Evolutionary conservation across 1,284 basidiomycete species (phyloP).

Genomic region (Cystobasidium pallidum): DNA sequence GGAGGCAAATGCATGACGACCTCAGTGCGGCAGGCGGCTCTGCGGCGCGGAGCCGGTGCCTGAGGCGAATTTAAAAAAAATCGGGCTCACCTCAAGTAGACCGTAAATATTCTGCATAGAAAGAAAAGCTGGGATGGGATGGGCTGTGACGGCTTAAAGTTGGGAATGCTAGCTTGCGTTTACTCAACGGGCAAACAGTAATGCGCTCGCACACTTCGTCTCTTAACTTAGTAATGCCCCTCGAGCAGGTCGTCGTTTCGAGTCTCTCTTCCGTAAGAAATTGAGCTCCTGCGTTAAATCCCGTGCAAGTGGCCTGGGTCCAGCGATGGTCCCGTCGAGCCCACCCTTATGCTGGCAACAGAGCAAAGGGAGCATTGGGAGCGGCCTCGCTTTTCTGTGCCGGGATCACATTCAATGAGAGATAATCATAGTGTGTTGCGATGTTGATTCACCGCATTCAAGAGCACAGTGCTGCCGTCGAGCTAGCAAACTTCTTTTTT

Average conservation of each 20-base stretch:
- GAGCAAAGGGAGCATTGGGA: slow-evolving; percentile 39
- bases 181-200: slow-evolving; percentile 38
- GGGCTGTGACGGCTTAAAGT: slow-evolving; percentile 42
- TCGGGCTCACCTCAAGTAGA: not conserved
- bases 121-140: slow-evolving; percentile 29
- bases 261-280: slow-evolving; percentile 41
- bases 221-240: slow-evolving; percentile 28
- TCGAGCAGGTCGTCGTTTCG: slow-evolving; percentile 45
- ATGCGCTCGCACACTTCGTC: slow-evolving; percentile 23
- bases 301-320: slow-evolving; percentile 11
- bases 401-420: slow-evolving; percentile 32
- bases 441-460: slow-evolving; percentile 38
- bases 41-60: not conserved
- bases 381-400: slow-evolving; percentile 40
- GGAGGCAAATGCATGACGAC: not conserved
- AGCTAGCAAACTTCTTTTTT: slow-evolving; percentile 38
- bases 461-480: slow-evolving; percentile 39
- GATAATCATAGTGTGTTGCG: slow-evolving; percentile 13
- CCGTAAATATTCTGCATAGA: not conserved
- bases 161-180: slow-evolving; percentile 36
- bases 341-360: slow-evolving; percentile 43
- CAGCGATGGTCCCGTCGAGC: slow-evolving; percentile 6
- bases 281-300: slow-evolving; percentile 43
- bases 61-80: not conserved
- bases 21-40: not conserved